phyloP scores from a whole-genome alignment of 306 rosid genomes.

The Gastrolobium bilobum region DNA sequence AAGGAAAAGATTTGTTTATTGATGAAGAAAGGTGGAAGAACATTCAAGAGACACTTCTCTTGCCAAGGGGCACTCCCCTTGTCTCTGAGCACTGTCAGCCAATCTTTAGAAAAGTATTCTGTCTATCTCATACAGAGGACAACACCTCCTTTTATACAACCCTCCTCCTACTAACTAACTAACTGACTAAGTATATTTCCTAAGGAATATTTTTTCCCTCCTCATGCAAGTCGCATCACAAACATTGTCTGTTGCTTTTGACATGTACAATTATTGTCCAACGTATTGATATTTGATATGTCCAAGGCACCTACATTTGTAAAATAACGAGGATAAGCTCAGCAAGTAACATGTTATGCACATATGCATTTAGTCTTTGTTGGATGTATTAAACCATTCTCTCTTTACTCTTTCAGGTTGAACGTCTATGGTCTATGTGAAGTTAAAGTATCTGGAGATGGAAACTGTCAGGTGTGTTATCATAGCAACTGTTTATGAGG shows the following conservation, averaged over 20 bases:
- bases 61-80: too few species aligned
- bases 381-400: slow-evolving; percentile 32
- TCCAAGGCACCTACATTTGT: slow-evolving; percentile 25
- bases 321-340: slow-evolving; percentile 10
- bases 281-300: slow-evolving; percentile 1
- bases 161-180: too few species aligned
- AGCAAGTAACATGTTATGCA: slow-evolving; percentile 1
- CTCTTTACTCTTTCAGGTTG: slow-evolving; percentile 62
- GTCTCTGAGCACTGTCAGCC: too few species aligned
- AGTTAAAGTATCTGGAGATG: slow-evolving; percentile 94
- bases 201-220: too few species aligned
- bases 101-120: too few species aligned
- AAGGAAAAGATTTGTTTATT: too few species aligned
- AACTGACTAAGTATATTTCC: too few species aligned
- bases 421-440: slow-evolving; percentile 75
- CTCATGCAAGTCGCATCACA: too few species aligned
- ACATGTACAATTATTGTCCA: neutral
- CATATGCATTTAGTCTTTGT: slow-evolving; percentile 5
- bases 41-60: too few species aligned
- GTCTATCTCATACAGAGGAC: too few species aligned
- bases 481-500: slow-evolving; percentile 10
- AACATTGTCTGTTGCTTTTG: neutral
- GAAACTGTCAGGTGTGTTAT: slow-evolving; percentile 86
- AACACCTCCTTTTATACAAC: too few species aligned
- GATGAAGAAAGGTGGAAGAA: too few species aligned